Evolutionary conservation across 768 basidiomycete genomes (phyloP), one percentile per base, ranked within the genome.

Genomic region (Amanita brunnescens): DNA sequence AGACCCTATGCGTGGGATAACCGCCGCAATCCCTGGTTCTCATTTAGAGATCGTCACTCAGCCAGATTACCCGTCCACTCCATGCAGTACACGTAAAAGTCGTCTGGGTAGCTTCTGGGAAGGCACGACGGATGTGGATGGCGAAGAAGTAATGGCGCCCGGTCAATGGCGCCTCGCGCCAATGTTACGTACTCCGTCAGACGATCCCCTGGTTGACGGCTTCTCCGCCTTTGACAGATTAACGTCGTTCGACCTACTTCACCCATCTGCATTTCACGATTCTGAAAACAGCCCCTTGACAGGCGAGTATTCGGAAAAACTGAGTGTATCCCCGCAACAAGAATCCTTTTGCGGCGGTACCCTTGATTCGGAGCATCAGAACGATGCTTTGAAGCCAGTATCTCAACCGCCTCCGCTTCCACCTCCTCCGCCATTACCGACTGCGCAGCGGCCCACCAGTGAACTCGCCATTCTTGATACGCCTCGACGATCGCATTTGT

Each of bases 1-100:
- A 8, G 93, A 96, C 66, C 93, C 93, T 0, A 83, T 96, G 81
- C 81, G 87, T 33, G 80, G 81, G 30, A 76, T 85, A 18, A 82
- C 76, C 7, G 73, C 85, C 21, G 70, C 79, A 7, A 77, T 87
- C 39, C 85, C 87, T 1, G 78, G 83, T 20, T 75, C 79, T 8
- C 80, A 83, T 62, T 71, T 72, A 32, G 49, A 54, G 13, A 65
- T 63, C 24, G 51, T 21, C 24, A 47, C 46, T 18, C 39, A 42
- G 37, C 45, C 55, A 16, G 70, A 69, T 53, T 67, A 63, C 58
- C 65, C 73, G 0, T 59, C 62, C 14, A 77, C 77, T 1, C 75
- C 80, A 1, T 74, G 77, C 35, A 71, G 65, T 43, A 69, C 65
- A 32, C 76, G 85, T 33, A 79, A 77, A 55, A 70, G 76, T 20